Base-by-base conservation (phyloP, 495 filamentous ascomycete species). In the Aspergillus affinis region DNA sequence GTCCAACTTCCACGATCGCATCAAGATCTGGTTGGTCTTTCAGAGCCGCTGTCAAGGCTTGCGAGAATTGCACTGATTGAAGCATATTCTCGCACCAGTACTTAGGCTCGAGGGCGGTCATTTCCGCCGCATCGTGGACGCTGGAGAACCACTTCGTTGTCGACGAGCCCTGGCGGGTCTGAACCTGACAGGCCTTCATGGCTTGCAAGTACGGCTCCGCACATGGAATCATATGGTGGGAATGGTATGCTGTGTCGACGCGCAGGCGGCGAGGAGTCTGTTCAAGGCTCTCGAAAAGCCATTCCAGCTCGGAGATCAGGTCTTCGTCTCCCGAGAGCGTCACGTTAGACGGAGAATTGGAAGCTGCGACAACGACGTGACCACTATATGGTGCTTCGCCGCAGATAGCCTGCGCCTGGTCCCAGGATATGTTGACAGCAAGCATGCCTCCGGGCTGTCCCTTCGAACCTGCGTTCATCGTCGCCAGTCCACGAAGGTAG, bases 171-270 rank as follows among this genome's bases (percentile, higher is more conserved):
- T n/a, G 9, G 13, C 8, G 27, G 12, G 30, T 20, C 13, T 32
- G 32, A 21, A 57, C 52, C 2, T 47, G 6, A 48, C 55, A 54
- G 0, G 27, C 48, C 10, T 57, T 46, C 32, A 73, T 51, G 7
- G 66, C 36, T 30, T 65, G 48, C 10, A 66, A 0, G 46, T 69
- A 69, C 0, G 56, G 49, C 1, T 54, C 45, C 1, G 54, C 61
- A 36, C 65, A 61, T 2, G 55, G 53, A 3, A 23, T 8, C 81
- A 88, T 87, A 48, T 80, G 78, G 54, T 74, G 68, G 32, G 71
- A 71, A 32, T 75, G 69, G 62, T 86, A 88, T 3, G 85, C 85
- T 21, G 76, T 72, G 49, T 82, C 78, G 26, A 87, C 81, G 29
- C 75, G 68, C 4, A 88, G 75, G 18, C 74, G 71, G 49, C 84